A percentile compares a stretch with the other conserved stretches of the same genome.
Conservation (phyloP, 768 basidiomycete genomes). For the Russula brevipes region DNA sequence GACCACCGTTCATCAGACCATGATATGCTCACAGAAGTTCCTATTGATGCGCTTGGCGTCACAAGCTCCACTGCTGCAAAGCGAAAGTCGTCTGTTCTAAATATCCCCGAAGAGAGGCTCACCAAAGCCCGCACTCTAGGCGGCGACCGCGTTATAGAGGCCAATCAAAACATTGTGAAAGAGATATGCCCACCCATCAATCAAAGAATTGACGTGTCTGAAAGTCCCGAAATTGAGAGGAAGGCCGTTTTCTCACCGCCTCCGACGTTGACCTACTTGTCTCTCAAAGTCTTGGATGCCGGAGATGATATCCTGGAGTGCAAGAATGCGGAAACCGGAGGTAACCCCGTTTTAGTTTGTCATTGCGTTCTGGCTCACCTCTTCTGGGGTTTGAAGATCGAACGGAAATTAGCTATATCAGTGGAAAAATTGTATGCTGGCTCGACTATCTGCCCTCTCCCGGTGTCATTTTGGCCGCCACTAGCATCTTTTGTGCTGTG, state of each 20-base stretch:
- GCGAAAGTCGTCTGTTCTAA: constrained; percentile 44
- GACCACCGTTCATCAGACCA: background rate
- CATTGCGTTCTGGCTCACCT: background rate
- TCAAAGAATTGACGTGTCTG: background rate
- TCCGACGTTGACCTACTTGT: constrained; percentile 52
- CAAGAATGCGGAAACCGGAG: constrained; percentile 64
- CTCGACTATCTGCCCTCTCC: constrained; percentile 80
- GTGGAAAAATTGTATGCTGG: constrained; percentile 74
- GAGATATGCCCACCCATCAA: constrained; percentile 40
- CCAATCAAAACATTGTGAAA: constrained; percentile 39
- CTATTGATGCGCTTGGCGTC: constrained; percentile 38
- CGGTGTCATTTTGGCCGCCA: constrained; percentile 60
- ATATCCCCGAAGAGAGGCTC: constrained; percentile 37
- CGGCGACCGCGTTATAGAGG: constrained; percentile 53
- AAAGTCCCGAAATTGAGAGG: background rate
- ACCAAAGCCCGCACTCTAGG: constrained; percentile 56
- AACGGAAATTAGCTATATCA: constrained; percentile 62
- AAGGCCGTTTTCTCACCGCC: constrained; percentile 25
- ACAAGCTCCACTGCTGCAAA: constrained; percentile 39
- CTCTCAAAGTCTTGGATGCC: constrained; percentile 51
- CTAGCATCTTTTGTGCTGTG: constrained; percentile 64
- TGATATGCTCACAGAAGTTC: constrained; percentile 54
- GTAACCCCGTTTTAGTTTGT: constrained; percentile 35
- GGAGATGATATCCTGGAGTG: constrained; percentile 71
- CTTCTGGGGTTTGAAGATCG: constrained; percentile 38